Percentiles rank a stretch among this genome's conserved stretches.
These are phyloP conservation scores for Neurospora cerealis DNA, from an alignment of 495 filamentous ascomycete genomes.

Conservation along the genomic window DNA sequence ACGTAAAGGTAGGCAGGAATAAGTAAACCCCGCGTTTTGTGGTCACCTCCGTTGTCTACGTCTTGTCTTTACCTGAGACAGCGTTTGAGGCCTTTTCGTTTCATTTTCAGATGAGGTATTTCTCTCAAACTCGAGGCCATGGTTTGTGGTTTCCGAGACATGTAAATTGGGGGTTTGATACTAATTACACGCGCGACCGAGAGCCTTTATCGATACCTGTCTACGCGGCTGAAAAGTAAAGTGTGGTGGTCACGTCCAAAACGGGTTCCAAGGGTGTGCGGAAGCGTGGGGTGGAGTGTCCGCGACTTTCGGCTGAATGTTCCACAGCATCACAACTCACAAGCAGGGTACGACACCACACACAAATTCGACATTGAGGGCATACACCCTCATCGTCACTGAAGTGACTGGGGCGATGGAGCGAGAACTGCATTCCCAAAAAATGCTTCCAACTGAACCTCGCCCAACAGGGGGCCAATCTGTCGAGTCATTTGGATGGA, in stretches of 20 bases:
- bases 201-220: background rate
- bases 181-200: background rate
- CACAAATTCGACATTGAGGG: background rate
- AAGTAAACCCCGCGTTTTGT: background rate
- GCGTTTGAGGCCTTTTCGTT: background rate
- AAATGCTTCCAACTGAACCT: background rate
- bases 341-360: background rate
- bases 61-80: background rate
- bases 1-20: background rate
- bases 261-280: background rate
- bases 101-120: background rate
- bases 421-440: background rate
- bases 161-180: background rate
- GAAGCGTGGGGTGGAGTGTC: background rate
- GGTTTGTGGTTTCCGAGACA: background rate
- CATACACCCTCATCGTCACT: background rate
- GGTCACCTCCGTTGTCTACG: background rate
- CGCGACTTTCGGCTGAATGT: background rate
- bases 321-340: background rate
- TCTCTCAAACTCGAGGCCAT: background rate
- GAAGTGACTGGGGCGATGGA: background rate
- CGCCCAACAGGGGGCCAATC: background rate
- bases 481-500: background rate
- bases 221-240: background rate
- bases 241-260: background rate